Conservation (phyloP, 2,329 filamentous ascomycete species). For the Claviceps citrina region DNA sequence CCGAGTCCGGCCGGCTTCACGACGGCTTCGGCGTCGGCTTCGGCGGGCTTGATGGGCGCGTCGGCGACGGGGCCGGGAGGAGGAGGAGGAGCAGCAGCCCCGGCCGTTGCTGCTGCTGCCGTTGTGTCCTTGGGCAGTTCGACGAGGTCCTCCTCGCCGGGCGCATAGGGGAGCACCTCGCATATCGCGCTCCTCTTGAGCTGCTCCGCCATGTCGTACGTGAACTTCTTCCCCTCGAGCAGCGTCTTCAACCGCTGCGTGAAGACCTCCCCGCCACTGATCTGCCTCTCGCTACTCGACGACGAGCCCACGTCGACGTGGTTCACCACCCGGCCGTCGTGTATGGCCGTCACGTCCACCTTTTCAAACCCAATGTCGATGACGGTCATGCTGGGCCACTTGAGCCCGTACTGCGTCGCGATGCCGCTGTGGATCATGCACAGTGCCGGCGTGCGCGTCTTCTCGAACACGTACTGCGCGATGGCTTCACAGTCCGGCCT, state of each 20-base stretch:
- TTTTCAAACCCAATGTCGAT: conserved; percentile 87
- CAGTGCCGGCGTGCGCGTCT: conserved; percentile 85
- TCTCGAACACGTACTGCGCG: conserved; percentile 91
- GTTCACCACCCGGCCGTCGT: conserved; percentile 61
- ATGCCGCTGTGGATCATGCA: conserved; percentile 80
- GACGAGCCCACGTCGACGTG: conserved; percentile 46
- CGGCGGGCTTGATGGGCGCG: no score
- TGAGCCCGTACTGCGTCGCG: conserved; percentile 72
- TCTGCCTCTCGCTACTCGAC: conserved; percentile 28
- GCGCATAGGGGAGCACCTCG: conserved; percentile 46
- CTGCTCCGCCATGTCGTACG: conserved; percentile 53
- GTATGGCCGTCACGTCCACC: conserved; percentile 80
- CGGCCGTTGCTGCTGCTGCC: conserved; percentile 7
- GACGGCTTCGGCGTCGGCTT: not conserved
- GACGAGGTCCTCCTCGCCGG: conserved; percentile 28
- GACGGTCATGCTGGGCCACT: conserved; percentile 61
- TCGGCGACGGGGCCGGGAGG: no score
- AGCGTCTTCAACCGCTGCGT: conserved; percentile 58
- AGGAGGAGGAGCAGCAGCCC: no score
- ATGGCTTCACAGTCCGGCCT: conserved; percentile 74
- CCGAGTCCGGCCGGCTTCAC: no score
- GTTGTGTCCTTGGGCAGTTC: conserved; percentile 30
- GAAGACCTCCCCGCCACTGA: conserved; percentile 78
- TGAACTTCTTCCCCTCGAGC: conserved; percentile 44
- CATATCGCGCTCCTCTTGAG: conserved; percentile 51